A percentile compares a stretch with the other conserved stretches of the same genome.
Evolutionary conservation across 805 yeast species (phyloP).

Genomic region (Isabelozyma pseudorhagii): DNA sequence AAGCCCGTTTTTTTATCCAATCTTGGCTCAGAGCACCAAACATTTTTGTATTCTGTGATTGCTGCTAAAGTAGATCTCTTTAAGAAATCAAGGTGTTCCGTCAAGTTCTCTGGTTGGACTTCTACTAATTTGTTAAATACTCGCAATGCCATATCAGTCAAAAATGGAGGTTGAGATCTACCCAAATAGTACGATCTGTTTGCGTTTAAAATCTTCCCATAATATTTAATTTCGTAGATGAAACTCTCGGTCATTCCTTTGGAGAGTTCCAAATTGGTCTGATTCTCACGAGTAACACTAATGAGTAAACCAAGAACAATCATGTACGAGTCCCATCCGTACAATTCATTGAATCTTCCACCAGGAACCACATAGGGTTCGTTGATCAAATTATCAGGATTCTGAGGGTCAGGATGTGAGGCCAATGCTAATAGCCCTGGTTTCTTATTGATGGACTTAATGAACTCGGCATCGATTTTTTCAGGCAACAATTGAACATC

Average conservation of each 20-base stretch:
- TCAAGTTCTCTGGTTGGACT: constrained; percentile 31
- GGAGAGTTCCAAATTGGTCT: constrained; percentile 62
- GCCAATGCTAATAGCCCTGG: constrained; percentile 90
- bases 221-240: constrained; percentile 82
- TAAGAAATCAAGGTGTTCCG: constrained; percentile 56
- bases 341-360: constrained; percentile 92
- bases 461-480: constrained; percentile 71
- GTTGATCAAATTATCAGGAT: constrained; percentile 53
- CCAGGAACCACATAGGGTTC: constrained; percentile 95
- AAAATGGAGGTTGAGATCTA: constrained; percentile 94
- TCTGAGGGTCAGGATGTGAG: constrained; percentile 54
- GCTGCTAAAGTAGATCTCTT: constrained; percentile 70
- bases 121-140: constrained; percentile 60
- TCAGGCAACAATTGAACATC: constrained; percentile 78
- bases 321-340: constrained; percentile 98
- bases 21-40: constrained; percentile 79
- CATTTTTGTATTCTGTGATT: constrained; percentile 75
- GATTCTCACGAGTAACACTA: constrained; percentile 36
- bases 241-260: constrained; percentile 91
- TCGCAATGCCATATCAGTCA: constrained; percentile 85
- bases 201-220: constrained; percentile 92
- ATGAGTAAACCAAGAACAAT: constrained; percentile 77
- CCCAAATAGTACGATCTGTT: constrained; percentile 87
- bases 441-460: constrained; percentile 68
- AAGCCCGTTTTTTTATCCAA: constrained; percentile 70